Conservation (phyloP, 192 early-diverging fungal genomes). For the Lunasporangiospora selenospora region DNA sequence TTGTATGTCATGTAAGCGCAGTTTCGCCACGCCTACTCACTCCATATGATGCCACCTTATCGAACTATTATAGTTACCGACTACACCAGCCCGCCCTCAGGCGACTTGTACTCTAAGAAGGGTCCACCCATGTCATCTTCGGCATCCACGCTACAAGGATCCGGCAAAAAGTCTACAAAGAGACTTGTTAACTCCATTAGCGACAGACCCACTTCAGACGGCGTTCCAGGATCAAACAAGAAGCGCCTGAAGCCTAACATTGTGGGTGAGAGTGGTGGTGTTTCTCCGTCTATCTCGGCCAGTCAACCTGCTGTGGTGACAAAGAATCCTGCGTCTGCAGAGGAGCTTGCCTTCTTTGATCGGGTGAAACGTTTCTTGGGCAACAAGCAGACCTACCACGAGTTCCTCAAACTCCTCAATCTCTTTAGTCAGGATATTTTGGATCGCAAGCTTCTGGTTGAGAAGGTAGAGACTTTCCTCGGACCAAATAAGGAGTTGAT, state of each 20-base stretch:
- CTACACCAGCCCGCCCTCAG: constrained; percentile 33
- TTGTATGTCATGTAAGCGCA: too few relatives aligned
- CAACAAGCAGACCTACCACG: constrained; percentile 89
- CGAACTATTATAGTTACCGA: constrained; percentile 26
- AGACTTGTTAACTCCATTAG: constrained; percentile 16
- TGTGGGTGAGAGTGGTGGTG: constrained; percentile 23
- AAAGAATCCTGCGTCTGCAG: constrained; percentile 57
- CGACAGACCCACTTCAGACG: constrained; percentile 32
- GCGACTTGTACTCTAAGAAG: constrained; percentile 36
- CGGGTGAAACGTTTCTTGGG: constrained; percentile 85
- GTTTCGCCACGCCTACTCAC: too few relatives aligned
- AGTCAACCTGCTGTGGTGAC: constrained; percentile 22
- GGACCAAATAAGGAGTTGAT: constrained; percentile 84
- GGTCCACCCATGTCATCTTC: constrained; percentile 13
- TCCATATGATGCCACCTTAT: too few relatives aligned
- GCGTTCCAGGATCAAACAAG: constrained; percentile 29
- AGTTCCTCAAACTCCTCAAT: constrained; percentile 96
- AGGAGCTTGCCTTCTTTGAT: constrained; percentile 96
- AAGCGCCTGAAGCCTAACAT: constrained; percentile 37
- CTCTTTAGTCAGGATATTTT: constrained; percentile 95
- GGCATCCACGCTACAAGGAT: constrained; percentile 6
- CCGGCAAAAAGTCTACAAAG: constrained; percentile 36
- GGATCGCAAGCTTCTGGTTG: constrained; percentile 82
- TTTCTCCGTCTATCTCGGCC: constrained; percentile 31
- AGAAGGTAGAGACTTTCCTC: constrained; percentile 87